Conservation (phyloP, 2,329 filamentous ascomycete species). For the Penicillium sp. region DNA sequence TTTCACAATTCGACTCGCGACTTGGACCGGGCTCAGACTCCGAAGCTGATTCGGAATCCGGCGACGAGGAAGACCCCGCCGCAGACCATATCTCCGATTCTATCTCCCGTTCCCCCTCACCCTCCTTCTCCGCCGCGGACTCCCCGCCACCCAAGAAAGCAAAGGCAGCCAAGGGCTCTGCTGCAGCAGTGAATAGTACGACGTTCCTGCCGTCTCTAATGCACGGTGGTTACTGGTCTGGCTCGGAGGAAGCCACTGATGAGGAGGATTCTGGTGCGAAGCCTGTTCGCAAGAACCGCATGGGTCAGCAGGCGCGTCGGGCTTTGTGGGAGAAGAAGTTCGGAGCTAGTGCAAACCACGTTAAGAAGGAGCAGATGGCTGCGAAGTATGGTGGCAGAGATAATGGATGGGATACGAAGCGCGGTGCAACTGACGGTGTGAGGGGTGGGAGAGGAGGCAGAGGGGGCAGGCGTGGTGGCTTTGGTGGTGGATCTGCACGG, state of each 20-base stretch:
- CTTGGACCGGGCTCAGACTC: slow-evolving; percentile 26
- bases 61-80: slow-evolving; percentile 18
- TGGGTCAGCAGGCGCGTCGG: slow-evolving; percentile 55
- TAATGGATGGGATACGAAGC: slow-evolving; percentile 51
- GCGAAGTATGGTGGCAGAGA: slow-evolving; percentile 35
- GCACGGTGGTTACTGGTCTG: slow-evolving; percentile 56
- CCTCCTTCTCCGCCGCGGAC: slow-evolving; percentile 13
- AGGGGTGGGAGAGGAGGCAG: slow-evolving; percentile 18
- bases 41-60: slow-evolving; percentile 22
- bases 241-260: slow-evolving; percentile 48
- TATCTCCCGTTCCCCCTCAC: slow-evolving; percentile 30
- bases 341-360: slow-evolving; percentile 50
- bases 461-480: slow-evolving; percentile 17
- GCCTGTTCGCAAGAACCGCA: slow-evolving; percentile 50
- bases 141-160: slow-evolving; percentile 22
- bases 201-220: slow-evolving; percentile 55
- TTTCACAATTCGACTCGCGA: slow-evolving; percentile 28
- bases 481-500: slow-evolving; percentile 12
- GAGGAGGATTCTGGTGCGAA: slow-evolving; percentile 28
- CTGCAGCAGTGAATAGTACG: slow-evolving; percentile 32
- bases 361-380: slow-evolving; percentile 38
- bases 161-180: slow-evolving; percentile 16
- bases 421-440: slow-evolving; percentile 43
- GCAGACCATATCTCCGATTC: slow-evolving; percentile 27
- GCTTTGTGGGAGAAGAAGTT: slow-evolving; percentile 56